Percentiles rank a stretch among this genome's conserved stretches.
Conservation (phyloP, 768 basidiomycete species). For the Suillus lakei region DNA sequence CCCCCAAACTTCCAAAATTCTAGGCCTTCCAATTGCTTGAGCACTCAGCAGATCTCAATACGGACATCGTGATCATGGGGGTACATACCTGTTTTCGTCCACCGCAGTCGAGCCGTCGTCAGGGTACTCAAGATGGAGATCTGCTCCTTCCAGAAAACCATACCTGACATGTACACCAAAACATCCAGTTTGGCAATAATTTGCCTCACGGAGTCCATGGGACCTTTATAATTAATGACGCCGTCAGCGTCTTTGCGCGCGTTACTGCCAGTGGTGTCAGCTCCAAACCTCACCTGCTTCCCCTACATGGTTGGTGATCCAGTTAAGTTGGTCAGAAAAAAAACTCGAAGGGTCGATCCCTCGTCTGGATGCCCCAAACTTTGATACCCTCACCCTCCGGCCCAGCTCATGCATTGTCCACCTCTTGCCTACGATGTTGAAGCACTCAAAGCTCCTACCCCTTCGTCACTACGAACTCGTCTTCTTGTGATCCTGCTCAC, state of each 20-base stretch:
- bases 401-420: constrained; percentile 32
- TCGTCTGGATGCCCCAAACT: constrained; percentile 23
- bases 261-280: background rate
- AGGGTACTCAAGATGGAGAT: constrained; percentile 31
- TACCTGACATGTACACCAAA: constrained; percentile 16
- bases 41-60: background rate
- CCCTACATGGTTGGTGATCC: constrained; percentile 33
- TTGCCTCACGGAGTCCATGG: constrained; percentile 36
- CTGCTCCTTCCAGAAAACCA: constrained; percentile 26
- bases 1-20: background rate
- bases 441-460: constrained; percentile 29
- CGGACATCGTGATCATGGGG: background rate
- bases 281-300: background rate
- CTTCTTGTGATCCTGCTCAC: constrained; percentile 30
- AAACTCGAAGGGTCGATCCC: constrained; percentile 11
- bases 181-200: constrained; percentile 26
- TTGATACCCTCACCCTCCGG: constrained; percentile 34
- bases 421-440: constrained; percentile 33
- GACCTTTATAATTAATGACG: too few relatives aligned
- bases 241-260: background rate
- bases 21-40: background rate
- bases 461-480: constrained; percentile 36
- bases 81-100: background rate
- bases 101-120: constrained; percentile 3
- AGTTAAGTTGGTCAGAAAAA: constrained; percentile 19